Conservation (phyloP, 139 green algal genomes). For the Micractinium sp. region DNA sequence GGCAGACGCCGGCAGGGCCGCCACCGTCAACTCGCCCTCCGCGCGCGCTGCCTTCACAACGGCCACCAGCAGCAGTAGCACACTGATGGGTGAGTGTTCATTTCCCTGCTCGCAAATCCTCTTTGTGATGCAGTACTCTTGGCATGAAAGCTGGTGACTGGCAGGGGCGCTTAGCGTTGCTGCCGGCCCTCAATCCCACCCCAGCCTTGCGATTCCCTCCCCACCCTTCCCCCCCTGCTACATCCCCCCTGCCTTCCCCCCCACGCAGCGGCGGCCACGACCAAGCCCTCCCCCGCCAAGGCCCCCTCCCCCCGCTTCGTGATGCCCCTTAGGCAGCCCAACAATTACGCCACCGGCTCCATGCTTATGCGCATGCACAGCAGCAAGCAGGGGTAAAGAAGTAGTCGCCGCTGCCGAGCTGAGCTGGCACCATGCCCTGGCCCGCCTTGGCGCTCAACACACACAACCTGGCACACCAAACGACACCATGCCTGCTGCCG, state of each 20-base stretch:
- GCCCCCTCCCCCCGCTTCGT: background rate
- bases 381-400: background rate
- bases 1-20: background rate
- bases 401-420: background rate
- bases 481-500: background rate
- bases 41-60: background rate
- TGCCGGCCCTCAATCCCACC: background rate
- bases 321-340: background rate
- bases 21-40: background rate
- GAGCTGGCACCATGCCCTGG: background rate
- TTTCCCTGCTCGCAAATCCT: too few relatives aligned
- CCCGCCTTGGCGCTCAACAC: background rate
- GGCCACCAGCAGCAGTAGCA: background rate
- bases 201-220: background rate
- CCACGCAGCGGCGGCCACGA: background rate
- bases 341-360: background rate
- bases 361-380: constrained; percentile 31
- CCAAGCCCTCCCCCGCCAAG: background rate
- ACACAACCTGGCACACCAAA: background rate
- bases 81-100: background rate
- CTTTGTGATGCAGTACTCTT: background rate
- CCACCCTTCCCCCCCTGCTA: background rate
- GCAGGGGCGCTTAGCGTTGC: background rate
- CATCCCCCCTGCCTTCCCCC: background rate
- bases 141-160: background rate